Evolutionary conservation across 31 red algal species (phyloP).

Genomic region (Bonnemaisonia californica): DNA sequence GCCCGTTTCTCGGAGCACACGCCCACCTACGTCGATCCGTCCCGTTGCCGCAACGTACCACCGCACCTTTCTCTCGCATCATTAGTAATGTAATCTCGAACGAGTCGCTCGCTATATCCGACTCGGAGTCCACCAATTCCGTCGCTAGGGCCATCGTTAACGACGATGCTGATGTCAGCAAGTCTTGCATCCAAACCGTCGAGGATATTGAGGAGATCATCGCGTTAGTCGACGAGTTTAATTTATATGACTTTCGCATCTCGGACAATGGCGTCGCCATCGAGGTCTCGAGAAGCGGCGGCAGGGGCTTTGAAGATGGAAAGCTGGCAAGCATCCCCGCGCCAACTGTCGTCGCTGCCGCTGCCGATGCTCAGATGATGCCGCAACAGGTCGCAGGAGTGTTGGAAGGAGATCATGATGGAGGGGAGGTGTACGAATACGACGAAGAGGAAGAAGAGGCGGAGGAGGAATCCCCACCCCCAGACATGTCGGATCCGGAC

Average conservation of each 20-base stretch:
- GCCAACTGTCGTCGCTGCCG: background rate
- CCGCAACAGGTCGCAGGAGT: background rate
- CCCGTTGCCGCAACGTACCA: background rate
- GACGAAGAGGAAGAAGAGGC: background rate
- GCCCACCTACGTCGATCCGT: background rate
- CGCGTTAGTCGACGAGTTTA: conserved; percentile 44
- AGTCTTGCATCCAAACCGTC: conserved; percentile 47
- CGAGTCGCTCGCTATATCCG: background rate
- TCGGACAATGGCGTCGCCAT: conserved; percentile 53
- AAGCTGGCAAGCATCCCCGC: conserved; percentile 15
- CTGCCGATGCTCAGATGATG: background rate
- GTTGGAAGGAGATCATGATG: background rate
- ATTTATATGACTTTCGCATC: conserved; percentile 64
- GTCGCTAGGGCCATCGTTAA: background rate
- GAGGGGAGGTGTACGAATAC: conserved; percentile 4
- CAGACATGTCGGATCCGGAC: conserved; percentile 11
- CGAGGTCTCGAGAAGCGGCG: conserved; percentile 50
- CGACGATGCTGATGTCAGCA: conserved; percentile 13
- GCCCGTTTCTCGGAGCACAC: background rate
- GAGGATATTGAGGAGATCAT: conserved; percentile 69
- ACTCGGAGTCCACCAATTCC: background rate
- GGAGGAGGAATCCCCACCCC: conserved; percentile 5
- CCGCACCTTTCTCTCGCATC: background rate
- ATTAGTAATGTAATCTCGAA: background rate
- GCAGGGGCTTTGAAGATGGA: conserved; percentile 61